A percentile compares a stretch with the other conserved stretches of the same genome.
Conservation (phyloP, 257 asterid species). For the Jacaranda copaia region DNA sequence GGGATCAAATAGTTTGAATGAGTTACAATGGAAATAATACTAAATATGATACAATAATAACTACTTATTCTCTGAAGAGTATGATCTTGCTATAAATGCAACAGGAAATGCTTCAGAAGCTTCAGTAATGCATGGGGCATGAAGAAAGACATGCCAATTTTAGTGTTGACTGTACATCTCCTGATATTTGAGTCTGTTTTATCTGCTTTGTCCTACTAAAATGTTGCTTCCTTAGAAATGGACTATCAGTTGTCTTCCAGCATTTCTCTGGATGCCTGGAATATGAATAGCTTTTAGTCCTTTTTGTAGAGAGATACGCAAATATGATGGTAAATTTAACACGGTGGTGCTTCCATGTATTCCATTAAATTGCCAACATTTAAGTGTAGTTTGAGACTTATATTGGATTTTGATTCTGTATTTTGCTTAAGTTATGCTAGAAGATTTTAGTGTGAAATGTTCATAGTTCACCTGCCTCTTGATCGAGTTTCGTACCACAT, state of each 20-base stretch:
- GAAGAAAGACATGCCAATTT: neutral
- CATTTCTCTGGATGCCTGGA: neutral
- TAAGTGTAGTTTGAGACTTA: neutral
- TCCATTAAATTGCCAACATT: neutral
- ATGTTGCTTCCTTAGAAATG: neutral
- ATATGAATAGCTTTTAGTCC: neutral
- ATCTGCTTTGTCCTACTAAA: neutral
- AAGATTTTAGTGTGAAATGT: neutral
- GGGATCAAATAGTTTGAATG: neutral
- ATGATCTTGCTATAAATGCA: neutral
- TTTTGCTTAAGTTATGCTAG: neutral
- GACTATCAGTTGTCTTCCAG: neutral
- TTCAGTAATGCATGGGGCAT: neutral
- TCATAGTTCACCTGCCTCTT: neutral
- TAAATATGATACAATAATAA: neutral
- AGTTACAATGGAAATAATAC: neutral
- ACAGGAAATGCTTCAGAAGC: neutral
- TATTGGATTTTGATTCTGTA: neutral
- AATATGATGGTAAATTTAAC: neutral
- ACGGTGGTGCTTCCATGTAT: neutral
- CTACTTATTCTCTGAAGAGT: neutral
- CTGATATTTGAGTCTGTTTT: too few relatives aligned
- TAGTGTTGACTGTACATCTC: neutral
- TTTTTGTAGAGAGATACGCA: too few relatives aligned
- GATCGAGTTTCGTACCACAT: neutral